A percentile compares a stretch with the other conserved stretches of the same genome.
Evolutionary conservation across 257 asterid species (phyloP).

Genomic region (Parsonsia alboflavescens): DNA sequence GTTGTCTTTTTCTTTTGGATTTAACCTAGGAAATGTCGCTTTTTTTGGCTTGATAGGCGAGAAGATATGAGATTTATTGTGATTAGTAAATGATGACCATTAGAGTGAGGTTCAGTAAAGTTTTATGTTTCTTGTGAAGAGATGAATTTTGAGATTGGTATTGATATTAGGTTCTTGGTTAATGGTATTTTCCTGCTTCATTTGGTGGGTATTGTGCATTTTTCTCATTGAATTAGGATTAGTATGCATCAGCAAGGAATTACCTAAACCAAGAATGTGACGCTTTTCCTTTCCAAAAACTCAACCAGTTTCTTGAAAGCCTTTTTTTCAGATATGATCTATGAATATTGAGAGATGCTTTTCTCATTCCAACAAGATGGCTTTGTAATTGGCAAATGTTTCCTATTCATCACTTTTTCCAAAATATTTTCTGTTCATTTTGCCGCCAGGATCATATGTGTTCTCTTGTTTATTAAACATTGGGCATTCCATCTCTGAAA

Average conservation of each 20-base stretch:
- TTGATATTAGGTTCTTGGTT: not conserved
- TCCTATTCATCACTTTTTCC: not conserved
- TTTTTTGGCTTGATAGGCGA: not conserved
- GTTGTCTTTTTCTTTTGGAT: not conserved
- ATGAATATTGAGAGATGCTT: not conserved
- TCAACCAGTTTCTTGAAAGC: not conserved
- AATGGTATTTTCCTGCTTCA: conserved; percentile 5
- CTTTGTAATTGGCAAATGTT: not conserved
- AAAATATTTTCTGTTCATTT: not conserved
- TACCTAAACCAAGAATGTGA: not conserved
- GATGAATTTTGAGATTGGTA: not conserved
- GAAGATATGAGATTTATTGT: not conserved
- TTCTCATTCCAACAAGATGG: not conserved
- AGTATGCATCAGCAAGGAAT: not conserved
- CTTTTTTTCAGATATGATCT: not conserved
- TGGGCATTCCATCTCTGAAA: not conserved
- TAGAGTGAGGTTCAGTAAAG: not conserved
- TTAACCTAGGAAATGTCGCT: not conserved
- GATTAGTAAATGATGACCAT: not conserved
- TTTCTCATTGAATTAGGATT: not conserved
- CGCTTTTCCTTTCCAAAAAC: not conserved
- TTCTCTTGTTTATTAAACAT: not conserved
- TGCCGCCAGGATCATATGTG: not conserved
- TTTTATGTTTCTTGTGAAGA: not conserved
- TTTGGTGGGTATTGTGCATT: not conserved